phyloP scores from a whole-genome alignment of 768 basidiomycete species.

The Hemileccinum rubropunctum region DNA sequence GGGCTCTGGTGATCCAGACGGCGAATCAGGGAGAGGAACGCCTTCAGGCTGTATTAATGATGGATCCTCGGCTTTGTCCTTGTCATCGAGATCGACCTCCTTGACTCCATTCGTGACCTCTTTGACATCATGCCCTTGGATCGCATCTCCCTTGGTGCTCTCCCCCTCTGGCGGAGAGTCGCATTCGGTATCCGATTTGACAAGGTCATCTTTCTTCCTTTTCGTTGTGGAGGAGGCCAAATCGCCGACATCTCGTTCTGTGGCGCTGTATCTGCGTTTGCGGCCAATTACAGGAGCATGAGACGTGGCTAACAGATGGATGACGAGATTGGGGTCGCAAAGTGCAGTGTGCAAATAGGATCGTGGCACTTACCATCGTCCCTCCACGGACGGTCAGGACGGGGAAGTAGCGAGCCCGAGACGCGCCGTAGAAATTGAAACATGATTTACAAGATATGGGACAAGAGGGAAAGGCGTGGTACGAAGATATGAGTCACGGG shows the following conservation, averaged over 20 bases:
- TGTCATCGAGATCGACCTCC: conserved; percentile 60
- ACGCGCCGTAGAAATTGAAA: conserved; percentile 71
- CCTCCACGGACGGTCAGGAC: conserved; percentile 73
- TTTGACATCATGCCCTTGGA: conserved; percentile 50
- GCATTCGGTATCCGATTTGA: conserved; percentile 28
- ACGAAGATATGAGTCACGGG: background rate
- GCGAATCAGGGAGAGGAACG: conserved; percentile 40
- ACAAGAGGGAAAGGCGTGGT: background rate
- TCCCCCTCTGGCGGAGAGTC: conserved; percentile 22
- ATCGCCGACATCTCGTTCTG: conserved; percentile 37
- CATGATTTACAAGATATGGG: conserved; percentile 33
- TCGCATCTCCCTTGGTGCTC: background rate
- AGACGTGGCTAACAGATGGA: conserved; percentile 54
- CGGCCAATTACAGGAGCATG: conserved; percentile 66
- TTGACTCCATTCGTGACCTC: conserved; percentile 71
- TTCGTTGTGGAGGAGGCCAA: conserved; percentile 26
- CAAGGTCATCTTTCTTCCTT: conserved; percentile 29
- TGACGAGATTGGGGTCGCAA: background rate
- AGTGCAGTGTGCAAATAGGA: conserved; percentile 3
- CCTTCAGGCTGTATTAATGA: conserved; percentile 28
- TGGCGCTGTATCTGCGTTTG: conserved; percentile 63
- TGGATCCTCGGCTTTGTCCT: conserved; percentile 9
- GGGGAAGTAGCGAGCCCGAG: conserved; percentile 64
- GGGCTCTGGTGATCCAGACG: conserved; percentile 23
- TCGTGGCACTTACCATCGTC: conserved; percentile 60